phyloP scores from a whole-genome alignment of 1,284 basidiomycete species.

The Malassezia obtusa region DNA sequence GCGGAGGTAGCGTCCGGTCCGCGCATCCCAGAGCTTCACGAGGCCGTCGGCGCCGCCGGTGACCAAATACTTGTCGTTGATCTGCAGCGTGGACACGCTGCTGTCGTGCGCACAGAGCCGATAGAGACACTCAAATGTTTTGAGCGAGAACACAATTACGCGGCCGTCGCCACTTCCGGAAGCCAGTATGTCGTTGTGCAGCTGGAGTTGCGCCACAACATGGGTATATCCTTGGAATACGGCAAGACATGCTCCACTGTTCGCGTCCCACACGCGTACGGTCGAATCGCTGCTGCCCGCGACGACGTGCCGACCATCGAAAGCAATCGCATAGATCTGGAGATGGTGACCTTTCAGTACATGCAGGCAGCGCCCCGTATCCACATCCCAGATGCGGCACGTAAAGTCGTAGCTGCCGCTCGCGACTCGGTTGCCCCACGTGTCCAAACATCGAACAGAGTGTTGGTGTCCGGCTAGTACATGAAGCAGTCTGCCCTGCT shows the following conservation, averaged over 20 bases:
- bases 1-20: conserved; percentile 37
- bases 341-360: conserved; percentile 79
- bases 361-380: conserved; percentile 60
- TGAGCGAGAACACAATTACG: conserved; percentile 76
- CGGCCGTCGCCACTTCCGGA: conserved; percentile 90
- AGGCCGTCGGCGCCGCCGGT: conserved; percentile 78
- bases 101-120: conserved; percentile 63
- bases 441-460: conserved; percentile 79
- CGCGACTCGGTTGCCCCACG: conserved; percentile 67
- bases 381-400: conserved; percentile 44
- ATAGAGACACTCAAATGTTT: conserved; percentile 53
- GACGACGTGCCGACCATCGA: conserved; percentile 73
- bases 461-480: conserved; percentile 68
- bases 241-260: conserved; percentile 71
- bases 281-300: conserved; percentile 63
- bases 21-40: conserved; percentile 66
- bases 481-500: conserved; percentile 62
- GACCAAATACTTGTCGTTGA: conserved; percentile 56
- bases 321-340: conserved; percentile 87
- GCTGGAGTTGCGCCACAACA: conserved; percentile 83
- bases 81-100: conserved; percentile 78
- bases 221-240: conserved; percentile 86
- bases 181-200: conserved; percentile 63
- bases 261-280: conserved; percentile 42
- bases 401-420: conserved; percentile 84